These are phyloP conservation scores for Gracilaria domingensis DNA, from an alignment of 23 red algal species.

Conservation along the genomic window DNA sequence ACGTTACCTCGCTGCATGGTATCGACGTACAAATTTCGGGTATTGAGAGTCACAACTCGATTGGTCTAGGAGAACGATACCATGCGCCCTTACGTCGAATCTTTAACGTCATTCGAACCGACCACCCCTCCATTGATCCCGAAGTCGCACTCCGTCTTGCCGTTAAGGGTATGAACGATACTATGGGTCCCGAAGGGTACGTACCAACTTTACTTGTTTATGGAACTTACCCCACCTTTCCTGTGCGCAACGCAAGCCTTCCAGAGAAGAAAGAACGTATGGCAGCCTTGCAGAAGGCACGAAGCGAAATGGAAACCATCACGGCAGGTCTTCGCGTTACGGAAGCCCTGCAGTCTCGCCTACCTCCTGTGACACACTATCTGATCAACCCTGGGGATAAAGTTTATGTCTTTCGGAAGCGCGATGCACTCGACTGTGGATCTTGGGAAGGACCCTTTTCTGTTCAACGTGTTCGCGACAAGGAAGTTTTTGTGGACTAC, in stretches of 20 bases:
- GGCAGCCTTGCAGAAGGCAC: background rate
- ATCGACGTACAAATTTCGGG: constrained; percentile 45
- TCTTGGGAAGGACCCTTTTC: background rate
- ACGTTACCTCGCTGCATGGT: background rate
- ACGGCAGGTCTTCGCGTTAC: background rate
- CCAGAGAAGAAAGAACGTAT: background rate
- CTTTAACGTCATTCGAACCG: background rate
- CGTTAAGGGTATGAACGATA: constrained; percentile 23
- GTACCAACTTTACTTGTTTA: background rate
- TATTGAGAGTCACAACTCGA: constrained; percentile 35
- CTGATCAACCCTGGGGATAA: background rate
- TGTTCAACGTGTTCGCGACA: background rate
- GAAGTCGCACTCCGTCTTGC: background rate
- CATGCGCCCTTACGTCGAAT: constrained; percentile 32
- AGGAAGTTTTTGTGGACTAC: background rate
- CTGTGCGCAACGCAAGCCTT: background rate
- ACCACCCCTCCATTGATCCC: background rate
- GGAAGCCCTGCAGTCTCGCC: background rate
- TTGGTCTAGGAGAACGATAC: constrained; percentile 40
- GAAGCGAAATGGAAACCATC: background rate
- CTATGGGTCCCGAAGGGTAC: constrained; percentile 12
- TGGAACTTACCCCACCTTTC: background rate
- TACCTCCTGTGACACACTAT: background rate
- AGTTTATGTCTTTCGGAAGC: background rate
- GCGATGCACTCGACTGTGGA: background rate